Evolutionary conservation across 2,329 filamentous ascomycete species (phyloP), one percentile per base, ranked within the genome.

Genomic region (Pseudocercospora fijiensis): DNA sequence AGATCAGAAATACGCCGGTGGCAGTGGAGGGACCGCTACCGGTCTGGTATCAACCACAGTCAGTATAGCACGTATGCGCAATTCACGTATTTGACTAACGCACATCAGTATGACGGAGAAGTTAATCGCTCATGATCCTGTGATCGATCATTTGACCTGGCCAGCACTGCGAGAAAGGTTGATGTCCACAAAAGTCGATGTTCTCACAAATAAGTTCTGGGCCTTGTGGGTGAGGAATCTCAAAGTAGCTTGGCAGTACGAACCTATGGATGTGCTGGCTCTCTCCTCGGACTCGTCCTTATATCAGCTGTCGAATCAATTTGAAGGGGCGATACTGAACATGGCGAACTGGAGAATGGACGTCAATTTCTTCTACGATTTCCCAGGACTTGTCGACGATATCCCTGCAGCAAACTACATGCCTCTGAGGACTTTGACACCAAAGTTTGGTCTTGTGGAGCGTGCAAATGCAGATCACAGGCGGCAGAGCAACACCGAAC

Each of bases 121-220:
- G 26, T 59, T 69, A 7, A 66, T 69, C 43, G 64, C 65, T 24
- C 67, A 69, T 56, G 66, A 68, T 51, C 66, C 67, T 1, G 67
- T 69, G 4, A 67, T 69, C n/a, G 67, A 69, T 47, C 67, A 69
- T 47, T 56, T 69, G 11, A 66, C 67, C 11, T 69, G 67, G 67
- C 67, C 67, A 6, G 59, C 62, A 41, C 57, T 69, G 0, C 51
- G 67, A 51, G 67, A 68, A 37, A 62, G 67, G 13, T 41, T 69
- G 16, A 66, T 69, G 45, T 59, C 60, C 18, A 63, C 66, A 18
- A 58, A 60, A 22, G 41, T 45, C 7, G 43, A 51, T 27, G 60
- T 66, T 41, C 57, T 69, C 24, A 69, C 67, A 20, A 69, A 69
- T 57, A 68, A 65, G 28, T 69, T 69, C 33, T 69, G 67, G 67